Evolutionary conservation across 345 rosid species (phyloP).

Genomic region (Arabidopsis suecica): DNA sequence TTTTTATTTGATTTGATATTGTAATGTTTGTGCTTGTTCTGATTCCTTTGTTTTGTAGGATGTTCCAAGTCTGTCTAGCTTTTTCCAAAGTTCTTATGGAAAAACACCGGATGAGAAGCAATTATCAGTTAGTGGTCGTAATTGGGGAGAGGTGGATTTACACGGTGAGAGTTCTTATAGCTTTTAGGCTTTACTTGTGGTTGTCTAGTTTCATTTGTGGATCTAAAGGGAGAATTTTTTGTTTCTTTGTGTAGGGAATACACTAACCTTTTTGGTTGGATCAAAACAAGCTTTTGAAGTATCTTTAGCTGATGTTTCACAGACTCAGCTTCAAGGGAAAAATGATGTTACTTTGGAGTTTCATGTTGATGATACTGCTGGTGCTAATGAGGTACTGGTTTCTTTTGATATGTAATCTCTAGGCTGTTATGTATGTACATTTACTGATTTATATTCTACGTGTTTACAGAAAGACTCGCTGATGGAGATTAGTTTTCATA

Average conservation of each 20-base stretch:
- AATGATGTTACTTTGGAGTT: conserved; percentile 94
- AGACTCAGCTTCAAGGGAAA: conserved; percentile 90
- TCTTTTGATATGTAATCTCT: conserved; percentile 1
- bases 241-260: conserved; percentile 62
- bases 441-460: conserved; percentile 15
- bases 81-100: conserved; percentile 76
- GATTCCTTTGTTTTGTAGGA: conserved; percentile 56
- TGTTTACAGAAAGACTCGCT: conserved; percentile 81
- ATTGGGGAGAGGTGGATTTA: conserved; percentile 97
- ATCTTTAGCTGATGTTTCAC: conserved; percentile 90
- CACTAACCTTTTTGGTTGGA: conserved; percentile 81
- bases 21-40: neutral
- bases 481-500: conserved; percentile 95
- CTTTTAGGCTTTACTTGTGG: neutral
- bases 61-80: conserved; percentile 67
- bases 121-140: conserved; percentile 90
- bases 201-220: neutral
- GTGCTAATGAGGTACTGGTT: conserved; percentile 85
- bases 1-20: neutral
- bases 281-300: conserved; percentile 95
- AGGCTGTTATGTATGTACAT: neutral
- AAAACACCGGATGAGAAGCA: conserved; percentile 84
- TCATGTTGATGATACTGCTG: conserved; percentile 96
- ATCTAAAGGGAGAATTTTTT: neutral
- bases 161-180: conserved; percentile 51